Evolutionary conservation across 768 basidiomycete genomes (phyloP), one percentile per base, ranked within the genome.

Genomic region (Mycena crocata): DNA sequence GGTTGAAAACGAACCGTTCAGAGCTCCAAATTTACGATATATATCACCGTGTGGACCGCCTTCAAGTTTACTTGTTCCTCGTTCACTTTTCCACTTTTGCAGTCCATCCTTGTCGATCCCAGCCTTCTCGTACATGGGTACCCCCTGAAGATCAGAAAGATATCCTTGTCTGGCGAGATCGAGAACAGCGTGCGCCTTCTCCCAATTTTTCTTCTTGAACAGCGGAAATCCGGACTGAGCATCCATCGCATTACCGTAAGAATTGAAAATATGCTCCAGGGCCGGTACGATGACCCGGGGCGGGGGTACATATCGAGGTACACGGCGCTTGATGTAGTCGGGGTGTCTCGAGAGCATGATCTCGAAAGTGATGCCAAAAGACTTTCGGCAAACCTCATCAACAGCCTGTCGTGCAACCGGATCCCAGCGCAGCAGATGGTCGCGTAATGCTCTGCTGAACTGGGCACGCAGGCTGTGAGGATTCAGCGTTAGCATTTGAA

Each of bases 31-130:
- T 23, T 60, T 54, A 5, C 67, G 57, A 28, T 74, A 66, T 9
- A 62, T 54, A 58, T 73, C 73, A 23, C 74, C 73, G 57, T 74
- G 72, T 10, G 74, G 74, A 4, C 72, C 73, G 28, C 74, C 74
- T 59, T 74, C 72, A 40, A 73, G 64, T 44, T 71, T 76, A 42
- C 74, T 76, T 19, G 73, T 73, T 0, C 73, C 71, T 2, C 68
- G 62, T 1, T 65, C 6, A 21, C 21, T 23, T 2, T 32, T 14
- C 19, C 21, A 52, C 40, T 56, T 71, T 24, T 71, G 66, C 6
- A 74, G 59, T 4, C 73, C 71, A 69, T 73, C 57, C 39, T 68
- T 56, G 59, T 72, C 71, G 9, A 70, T 28, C 2, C 67, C 68
- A 24, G 58, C 51, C 30, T 60, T 51, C 40, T 73, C 62, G 48